Evolutionary conservation across 2,329 filamentous ascomycete genomes (phyloP).

Genomic region (Neonectria sp.): DNA sequence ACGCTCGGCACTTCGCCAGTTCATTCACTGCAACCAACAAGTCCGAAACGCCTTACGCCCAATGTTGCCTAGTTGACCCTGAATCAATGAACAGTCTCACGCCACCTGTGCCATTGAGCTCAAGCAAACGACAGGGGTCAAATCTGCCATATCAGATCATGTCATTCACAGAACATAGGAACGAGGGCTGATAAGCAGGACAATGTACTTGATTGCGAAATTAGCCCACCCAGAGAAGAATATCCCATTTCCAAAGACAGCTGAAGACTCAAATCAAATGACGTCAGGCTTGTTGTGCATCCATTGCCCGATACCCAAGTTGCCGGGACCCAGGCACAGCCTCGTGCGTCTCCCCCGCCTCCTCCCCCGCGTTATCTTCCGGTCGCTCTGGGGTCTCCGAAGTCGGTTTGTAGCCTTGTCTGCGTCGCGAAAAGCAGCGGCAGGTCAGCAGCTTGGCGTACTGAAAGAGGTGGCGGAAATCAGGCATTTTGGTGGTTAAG

Average conservation of each 20-base stretch:
- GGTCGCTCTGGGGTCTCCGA: too few relatives aligned
- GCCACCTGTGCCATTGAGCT: neutral
- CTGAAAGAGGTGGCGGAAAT: constrained; percentile 35
- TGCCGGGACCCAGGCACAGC: neutral
- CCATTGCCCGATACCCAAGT: neutral
- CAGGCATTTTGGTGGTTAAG: constrained; percentile 26
- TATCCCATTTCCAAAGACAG: neutral
- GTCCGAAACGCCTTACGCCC: neutral
- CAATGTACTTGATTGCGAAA: neutral
- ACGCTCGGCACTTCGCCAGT: neutral
- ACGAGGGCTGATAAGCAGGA: neutral
- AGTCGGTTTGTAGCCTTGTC: neutral
- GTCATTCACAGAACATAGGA: neutral
- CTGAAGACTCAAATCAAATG: neutral
- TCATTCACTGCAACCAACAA: neutral
- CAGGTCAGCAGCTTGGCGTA: constrained; percentile 11
- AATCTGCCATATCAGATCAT: neutral
- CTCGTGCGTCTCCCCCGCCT: neutral
- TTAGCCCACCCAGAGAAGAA: neutral
- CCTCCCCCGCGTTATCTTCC: neutral
- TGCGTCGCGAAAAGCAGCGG: neutral
- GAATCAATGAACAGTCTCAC: neutral
- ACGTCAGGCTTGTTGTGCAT: neutral
- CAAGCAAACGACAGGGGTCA: neutral
- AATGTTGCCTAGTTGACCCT: too few relatives aligned